Evolutionary conservation across 2,329 filamentous ascomycete genomes (phyloP).

Genomic region (Beauveria sp.): DNA sequence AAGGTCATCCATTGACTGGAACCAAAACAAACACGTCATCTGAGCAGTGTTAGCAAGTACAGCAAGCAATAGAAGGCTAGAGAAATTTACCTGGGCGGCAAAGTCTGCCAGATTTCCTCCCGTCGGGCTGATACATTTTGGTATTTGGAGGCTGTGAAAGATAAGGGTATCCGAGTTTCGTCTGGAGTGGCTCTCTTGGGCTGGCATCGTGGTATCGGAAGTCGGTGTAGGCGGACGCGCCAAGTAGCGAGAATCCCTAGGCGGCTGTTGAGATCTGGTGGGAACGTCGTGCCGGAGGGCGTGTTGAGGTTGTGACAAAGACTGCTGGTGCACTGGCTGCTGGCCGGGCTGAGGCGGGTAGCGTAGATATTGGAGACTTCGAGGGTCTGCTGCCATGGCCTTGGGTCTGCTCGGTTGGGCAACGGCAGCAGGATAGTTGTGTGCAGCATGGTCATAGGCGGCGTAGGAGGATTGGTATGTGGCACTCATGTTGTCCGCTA

Average conservation of each 20-base stretch:
- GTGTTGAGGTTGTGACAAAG: slow-evolving; percentile 14
- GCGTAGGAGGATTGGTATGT: slow-evolving; percentile 42
- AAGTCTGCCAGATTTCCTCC: slow-evolving; percentile 76
- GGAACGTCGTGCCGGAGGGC: slow-evolving; percentile 3
- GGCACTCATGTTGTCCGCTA: slow-evolving; percentile 42
- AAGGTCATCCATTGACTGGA: slow-evolving; percentile 77
- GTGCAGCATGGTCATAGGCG: slow-evolving; percentile 40
- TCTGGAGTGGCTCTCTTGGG: slow-evolving; percentile 19
- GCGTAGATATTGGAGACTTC: slow-evolving; percentile 24
- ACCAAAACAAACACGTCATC: slow-evolving; percentile 98
- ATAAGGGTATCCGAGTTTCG: slow-evolving; percentile 40
- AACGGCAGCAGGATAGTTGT: slow-evolving; percentile 29
- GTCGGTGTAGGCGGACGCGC: slow-evolving; percentile 32
- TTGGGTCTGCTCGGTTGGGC: slow-evolving; percentile 27
- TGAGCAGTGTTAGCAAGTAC: slow-evolving; percentile 26
- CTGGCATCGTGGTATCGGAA: slow-evolving; percentile 20
- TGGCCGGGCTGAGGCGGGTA: slow-evolving; percentile 20
- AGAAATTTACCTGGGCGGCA: slow-evolving; percentile 61
- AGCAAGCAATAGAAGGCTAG: background rate
- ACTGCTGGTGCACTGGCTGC: slow-evolving; percentile 11
- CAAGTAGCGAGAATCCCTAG: slow-evolving; percentile 20
- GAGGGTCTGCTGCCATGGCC: slow-evolving; percentile 26
- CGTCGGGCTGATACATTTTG: slow-evolving; percentile 64
- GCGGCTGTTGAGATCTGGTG: slow-evolving; percentile 10
- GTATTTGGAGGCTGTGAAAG: slow-evolving; percentile 60